Evolutionary conservation across 176 grass and related monocot genomes (phyloP), one percentile per base, ranked within the genome.

Genomic region (Rhynchospora breviuscula): DNA sequence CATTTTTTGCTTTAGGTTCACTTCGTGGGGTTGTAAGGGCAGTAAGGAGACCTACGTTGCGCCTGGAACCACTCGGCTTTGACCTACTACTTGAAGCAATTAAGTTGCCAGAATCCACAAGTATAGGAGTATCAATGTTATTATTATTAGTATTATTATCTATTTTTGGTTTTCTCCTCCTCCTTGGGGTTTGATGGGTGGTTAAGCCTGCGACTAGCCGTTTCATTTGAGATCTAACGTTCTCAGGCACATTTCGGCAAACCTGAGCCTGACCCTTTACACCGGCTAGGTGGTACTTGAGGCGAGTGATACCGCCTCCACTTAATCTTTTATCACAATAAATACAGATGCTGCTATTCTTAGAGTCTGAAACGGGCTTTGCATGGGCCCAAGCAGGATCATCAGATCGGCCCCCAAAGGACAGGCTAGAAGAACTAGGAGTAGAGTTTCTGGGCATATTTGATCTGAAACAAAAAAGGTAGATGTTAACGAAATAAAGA

Each of bases 161-260:
- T 75, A 21, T 10, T 75, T 53, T 75, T 75, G 71, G 23, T 75
- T 75, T 75, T 53, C 71, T 75, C 53, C 21, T 51, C 71, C 53
- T 75, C 71, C 47, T 75, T 75, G 71, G 71, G 19, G 71, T 75
- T 75, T 75, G 71, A 53, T 75, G 71, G 10, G 71, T 75, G 71
- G 71, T 75, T 53, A 75, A 75, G 21, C 25, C 52, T 5, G 71
- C 47, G 52, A 75, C 23, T 51, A 75, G 47, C 45, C 71, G 71
- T 53, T 21, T 75, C 71, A 75, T 75, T 29, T 75, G 71, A 52
- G 71, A 75, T 75, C 71, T 75, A 75, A 75, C 71, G 23, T 75
- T 75, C 47, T 75, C 71, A 52, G 71, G 71, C 11, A 75, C 71
- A 53, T 75, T 75, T 52, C 22, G 71, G 22, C 71, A 75, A 75